Base-by-base conservation (phyloP, 2,329 filamentous ascomycete species). In the Nemania abortiva region DNA sequence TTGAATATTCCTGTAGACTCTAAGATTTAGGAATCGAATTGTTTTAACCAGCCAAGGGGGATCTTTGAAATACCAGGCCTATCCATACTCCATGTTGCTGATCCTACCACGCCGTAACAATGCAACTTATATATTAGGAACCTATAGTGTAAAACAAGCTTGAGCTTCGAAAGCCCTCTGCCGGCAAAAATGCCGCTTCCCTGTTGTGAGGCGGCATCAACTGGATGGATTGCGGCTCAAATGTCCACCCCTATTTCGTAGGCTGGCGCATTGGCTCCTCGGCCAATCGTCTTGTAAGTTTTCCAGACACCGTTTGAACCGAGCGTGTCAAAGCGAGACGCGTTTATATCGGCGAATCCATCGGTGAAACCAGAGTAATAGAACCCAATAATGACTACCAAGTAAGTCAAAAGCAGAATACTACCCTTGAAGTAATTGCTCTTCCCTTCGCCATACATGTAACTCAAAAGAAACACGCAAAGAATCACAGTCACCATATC, bases 351-450 rank as follows among this genome's bases (percentile, higher is more conserved):
- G 67, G 83, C 82, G 53, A 78, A 76, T 13, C 74, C 74, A 11
- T 83, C 80, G 15, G 84, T 84, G 74, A 79, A 89, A 31, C 88
- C 85, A 61, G 93, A 94, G 68, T 97, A 92, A 82, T 94, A 98
- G 84, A 97, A 99, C 1, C 96, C 96, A 53, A 93, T 89, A 31
- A 98, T 85, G 57, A 99, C 94, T 31, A 98, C 96, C 27, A 98
- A 82, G 79, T 99, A 99, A 39, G 93, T 96, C 59, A 99, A 84
- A 72, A 98, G 90, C 61, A 99, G 86, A 74, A 98, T 98, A 73
- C 93, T 97, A 60, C 96, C 96, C 84, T 99, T 99, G 89, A 99
- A 99, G 82, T 99, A 99, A 82, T 99, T 99, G 85, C 95, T 98
- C 89, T 99, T 99, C 49, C 96, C 96, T 82, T 99, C 96, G 60